Conservation (phyloP, 495 filamentous ascomycete genomes). For the Bathelium albidoporum region DNA sequence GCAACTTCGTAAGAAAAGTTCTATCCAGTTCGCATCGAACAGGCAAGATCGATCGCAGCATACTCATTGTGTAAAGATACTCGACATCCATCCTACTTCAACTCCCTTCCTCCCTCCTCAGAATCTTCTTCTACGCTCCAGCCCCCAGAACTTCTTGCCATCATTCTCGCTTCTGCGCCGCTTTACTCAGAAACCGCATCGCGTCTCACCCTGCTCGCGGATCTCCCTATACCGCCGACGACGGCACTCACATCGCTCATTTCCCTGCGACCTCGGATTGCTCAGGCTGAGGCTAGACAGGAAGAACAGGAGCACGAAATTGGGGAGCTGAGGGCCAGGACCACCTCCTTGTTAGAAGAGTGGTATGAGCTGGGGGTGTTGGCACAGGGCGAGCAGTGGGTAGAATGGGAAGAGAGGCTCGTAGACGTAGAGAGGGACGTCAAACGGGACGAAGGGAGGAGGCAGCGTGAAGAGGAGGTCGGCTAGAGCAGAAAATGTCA, state of each 20-base stretch:
- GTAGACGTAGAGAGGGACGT: conserved; percentile 57
- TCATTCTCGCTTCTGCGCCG: conserved; percentile 64
- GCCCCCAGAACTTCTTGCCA: conserved; percentile 44
- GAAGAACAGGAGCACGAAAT: conserved; percentile 61
- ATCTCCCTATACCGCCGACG: conserved; percentile 65
- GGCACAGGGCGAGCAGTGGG: conserved; percentile 58
- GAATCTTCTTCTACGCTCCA: conserved; percentile 9
- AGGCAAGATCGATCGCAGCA: too few relatives aligned
- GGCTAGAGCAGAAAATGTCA: conserved; percentile 7
- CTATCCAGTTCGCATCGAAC: neutral
- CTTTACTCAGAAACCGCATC: conserved; percentile 69
- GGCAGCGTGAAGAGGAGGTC: conserved; percentile 22
- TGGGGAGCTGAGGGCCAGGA: conserved; percentile 59
- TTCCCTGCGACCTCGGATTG: conserved; percentile 59
- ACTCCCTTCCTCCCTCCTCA: conserved; percentile 23
- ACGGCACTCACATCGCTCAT: conserved; percentile 37
- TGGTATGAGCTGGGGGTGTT: conserved; percentile 75
- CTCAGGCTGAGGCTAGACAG: conserved; percentile 55
- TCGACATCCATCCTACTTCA: conserved; percentile 50
- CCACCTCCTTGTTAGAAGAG: conserved; percentile 56
- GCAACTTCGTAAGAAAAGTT: conserved; percentile 15
- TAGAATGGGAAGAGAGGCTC: conserved; percentile 61
- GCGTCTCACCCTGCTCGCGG: conserved; percentile 64
- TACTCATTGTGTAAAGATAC: conserved; percentile 36
- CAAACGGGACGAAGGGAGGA: conserved; percentile 43